Evolutionary conservation across 139 green algal species (phyloP).

Genomic region (Chara braunii): DNA sequence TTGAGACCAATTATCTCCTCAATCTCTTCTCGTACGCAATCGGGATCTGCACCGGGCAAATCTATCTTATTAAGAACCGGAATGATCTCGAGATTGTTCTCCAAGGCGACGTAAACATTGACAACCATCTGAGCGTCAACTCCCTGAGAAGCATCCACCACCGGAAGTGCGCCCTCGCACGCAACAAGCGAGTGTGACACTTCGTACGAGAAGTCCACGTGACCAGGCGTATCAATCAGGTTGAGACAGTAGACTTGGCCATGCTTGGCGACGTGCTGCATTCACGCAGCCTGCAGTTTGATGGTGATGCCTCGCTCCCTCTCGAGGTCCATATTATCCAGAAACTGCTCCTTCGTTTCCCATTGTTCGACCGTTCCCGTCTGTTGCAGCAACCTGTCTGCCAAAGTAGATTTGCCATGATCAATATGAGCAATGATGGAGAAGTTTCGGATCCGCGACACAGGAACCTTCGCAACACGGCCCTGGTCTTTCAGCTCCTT

Average conservation of each 20-base stretch:
- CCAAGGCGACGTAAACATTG: conserved; percentile 11
- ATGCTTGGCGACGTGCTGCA: conserved; percentile 62
- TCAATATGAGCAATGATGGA: conserved; percentile 59
- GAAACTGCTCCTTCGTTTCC: conserved; percentile 77
- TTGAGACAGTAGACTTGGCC: conserved; percentile 59
- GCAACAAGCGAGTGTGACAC: conserved; percentile 77
- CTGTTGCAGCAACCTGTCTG: conserved; percentile 62
- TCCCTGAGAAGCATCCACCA: conserved; percentile 85
- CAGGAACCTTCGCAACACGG: too few relatives aligned
- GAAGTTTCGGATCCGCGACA: conserved; percentile 50
- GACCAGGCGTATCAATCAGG: conserved; percentile 72
- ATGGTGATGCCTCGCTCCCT: conserved; percentile 68
- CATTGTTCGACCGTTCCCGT: conserved; percentile 68
- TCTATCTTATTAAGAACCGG: conserved; percentile 93
- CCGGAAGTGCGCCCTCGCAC: conserved; percentile 86
- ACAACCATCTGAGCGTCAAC: conserved; percentile 65
- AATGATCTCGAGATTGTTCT: conserved; percentile 57
- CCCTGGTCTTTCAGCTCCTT: too few relatives aligned
- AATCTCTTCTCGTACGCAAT: conserved; percentile 78
- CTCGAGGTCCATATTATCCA: conserved; percentile 71
- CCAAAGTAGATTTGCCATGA: conserved; percentile 60
- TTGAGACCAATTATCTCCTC: conserved; percentile 86
- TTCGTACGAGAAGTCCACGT: conserved; percentile 73
- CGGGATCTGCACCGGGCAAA: conserved; percentile 74
- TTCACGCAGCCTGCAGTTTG: conserved; percentile 81